phyloP scores from a whole-genome alignment of 805 yeast species.

The Brettanomyces custersianus region DNA sequence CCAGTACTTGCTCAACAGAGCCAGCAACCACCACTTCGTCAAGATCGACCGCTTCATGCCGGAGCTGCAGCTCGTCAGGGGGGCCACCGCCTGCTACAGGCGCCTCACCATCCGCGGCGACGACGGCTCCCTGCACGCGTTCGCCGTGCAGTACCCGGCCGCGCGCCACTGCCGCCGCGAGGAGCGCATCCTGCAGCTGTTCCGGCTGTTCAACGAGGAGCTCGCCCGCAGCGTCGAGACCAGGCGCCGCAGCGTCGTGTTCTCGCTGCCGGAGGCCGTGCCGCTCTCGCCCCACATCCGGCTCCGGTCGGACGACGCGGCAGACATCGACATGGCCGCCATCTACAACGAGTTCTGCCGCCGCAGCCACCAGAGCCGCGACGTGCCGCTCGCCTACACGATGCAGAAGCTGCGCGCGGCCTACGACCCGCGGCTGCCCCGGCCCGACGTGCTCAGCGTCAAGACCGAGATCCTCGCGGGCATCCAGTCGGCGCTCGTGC shows the following conservation, averaged over 20 bases:
- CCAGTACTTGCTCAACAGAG: slow-evolving; percentile 83
- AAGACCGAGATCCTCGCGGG: slow-evolving; percentile 88
- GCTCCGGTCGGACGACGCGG: slow-evolving; percentile 72
- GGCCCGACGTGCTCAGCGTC: slow-evolving; percentile 82
- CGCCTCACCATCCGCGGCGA: slow-evolving; percentile 85
- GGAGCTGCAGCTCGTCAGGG: slow-evolving; percentile 77
- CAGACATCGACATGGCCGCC: slow-evolving; percentile 67
- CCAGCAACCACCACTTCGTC: slow-evolving; percentile 81
- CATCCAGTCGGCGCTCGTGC: slow-evolving; percentile 80
- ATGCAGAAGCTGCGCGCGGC: slow-evolving; percentile 85
- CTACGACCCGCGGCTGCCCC: slow-evolving; percentile 85
- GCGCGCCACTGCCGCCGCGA: slow-evolving; percentile 96
- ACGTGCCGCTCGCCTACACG: slow-evolving; percentile 83
- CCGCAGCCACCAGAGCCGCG: slow-evolving; percentile 63
- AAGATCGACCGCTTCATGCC: slow-evolving; percentile 92
- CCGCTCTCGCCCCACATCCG: slow-evolving; percentile 94
- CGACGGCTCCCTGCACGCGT: slow-evolving; percentile 85
- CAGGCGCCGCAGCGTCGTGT: slow-evolving; percentile 73
- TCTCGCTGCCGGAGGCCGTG: slow-evolving; percentile 84
- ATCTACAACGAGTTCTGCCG: slow-evolving; percentile 85
- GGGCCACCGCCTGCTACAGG: slow-evolving; percentile 84
- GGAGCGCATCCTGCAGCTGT: slow-evolving; percentile 86
- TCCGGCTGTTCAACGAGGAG: slow-evolving; percentile 79
- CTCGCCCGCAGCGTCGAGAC: slow-evolving; percentile 77
- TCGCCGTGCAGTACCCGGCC: slow-evolving; percentile 96